Percentiles rank a stretch among this genome's conserved stretches.
phyloP scores from a whole-genome alignment of 1,139 yeast genomes.

The Blastobotrys ciferrii region DNA sequence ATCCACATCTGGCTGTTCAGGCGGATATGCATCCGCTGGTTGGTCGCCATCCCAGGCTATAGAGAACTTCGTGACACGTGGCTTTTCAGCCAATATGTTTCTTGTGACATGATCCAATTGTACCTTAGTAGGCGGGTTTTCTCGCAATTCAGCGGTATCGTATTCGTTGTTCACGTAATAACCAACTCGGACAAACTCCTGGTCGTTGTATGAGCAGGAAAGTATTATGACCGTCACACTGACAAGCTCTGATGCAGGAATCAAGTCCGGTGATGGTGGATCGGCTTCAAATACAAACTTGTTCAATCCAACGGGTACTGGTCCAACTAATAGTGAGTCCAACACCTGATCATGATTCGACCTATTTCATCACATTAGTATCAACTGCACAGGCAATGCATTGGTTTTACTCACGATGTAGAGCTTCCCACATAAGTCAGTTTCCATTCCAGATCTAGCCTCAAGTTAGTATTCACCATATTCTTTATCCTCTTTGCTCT shows the following conservation, averaged over 20 bases:
- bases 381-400: too few relatives aligned
- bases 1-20: constrained; percentile 62
- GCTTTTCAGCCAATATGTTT: constrained; percentile 93
- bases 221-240: constrained; percentile 90
- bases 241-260: constrained; percentile 93
- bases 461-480: constrained; percentile 1
- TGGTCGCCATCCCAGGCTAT: constrained; percentile 77
- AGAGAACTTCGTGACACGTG: constrained; percentile 93
- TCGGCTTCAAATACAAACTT: constrained; percentile 92
- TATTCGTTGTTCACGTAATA: constrained; percentile 96
- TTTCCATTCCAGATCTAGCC: constrained; percentile 86
- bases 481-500: too few relatives aligned
- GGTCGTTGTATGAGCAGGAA: constrained; percentile 88
- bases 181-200: constrained; percentile 95
- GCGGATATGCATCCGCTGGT: constrained; percentile 72
- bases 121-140: constrained; percentile 90
- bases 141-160: constrained; percentile 87
- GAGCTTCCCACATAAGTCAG: constrained; percentile 95
- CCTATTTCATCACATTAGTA: constrained; percentile 20
- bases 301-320: constrained; percentile 95
- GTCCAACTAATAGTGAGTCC: constrained; percentile 93
- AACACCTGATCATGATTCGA: constrained; percentile 94
- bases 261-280: constrained; percentile 92
- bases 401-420: constrained; percentile 56
- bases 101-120: constrained; percentile 93